Evolutionary conservation across 306 rosid species (phyloP), one percentile per base, ranked within the genome.

Genomic region (Dryas alaskensis): DNA sequence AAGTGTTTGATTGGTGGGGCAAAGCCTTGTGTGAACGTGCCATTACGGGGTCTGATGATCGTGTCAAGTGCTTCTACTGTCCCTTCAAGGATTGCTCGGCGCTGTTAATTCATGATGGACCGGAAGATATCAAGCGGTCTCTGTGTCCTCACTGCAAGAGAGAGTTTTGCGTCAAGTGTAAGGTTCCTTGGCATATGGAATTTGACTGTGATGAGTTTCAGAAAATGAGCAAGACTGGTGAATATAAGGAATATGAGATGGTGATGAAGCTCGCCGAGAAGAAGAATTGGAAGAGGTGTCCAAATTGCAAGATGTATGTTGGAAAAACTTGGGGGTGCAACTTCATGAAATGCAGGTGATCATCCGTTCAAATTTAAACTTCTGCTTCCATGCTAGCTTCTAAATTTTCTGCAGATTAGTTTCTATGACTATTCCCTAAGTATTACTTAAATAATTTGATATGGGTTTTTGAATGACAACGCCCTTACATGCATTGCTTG

Each of bases 101-200:
- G 0, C 58, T 74, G 80, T 6, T 70, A 65, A 40, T 27, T 81
- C 69, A 76, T 7, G 82, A 59, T 3, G 59, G 42, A 11, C 73
- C 7, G 1, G 78, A 54, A 8, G 44, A 44, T 0, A 67, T 10
- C 10, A 60, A 79, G 6, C 69, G 47, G 64, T 4, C 85, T 16
- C 79, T 72, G 53, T 90, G 93, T 4, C 92, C 91, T n/a, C 11
- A 49, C 62, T 88, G 96, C 65, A 84, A 88, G 31, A 72, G 90
- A 25, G 11, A 81, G 25, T 87, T 90, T 73, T 88, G 93, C 39
- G 87, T 84, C 1, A 62, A 49, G 64, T 90, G 90, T 53, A 2
- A 9, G 69, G 96, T 81, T 16, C 77, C 87, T 9, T 90, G 93
- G 96, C 96, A 90, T 57, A 11, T 77, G 3, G 86, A 83, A 11